A percentile compares a stretch with the other conserved stretches of the same genome.
phyloP scores from a whole-genome alignment of 768 basidiomycete genomes.

The Astraeus odoratus region DNA sequence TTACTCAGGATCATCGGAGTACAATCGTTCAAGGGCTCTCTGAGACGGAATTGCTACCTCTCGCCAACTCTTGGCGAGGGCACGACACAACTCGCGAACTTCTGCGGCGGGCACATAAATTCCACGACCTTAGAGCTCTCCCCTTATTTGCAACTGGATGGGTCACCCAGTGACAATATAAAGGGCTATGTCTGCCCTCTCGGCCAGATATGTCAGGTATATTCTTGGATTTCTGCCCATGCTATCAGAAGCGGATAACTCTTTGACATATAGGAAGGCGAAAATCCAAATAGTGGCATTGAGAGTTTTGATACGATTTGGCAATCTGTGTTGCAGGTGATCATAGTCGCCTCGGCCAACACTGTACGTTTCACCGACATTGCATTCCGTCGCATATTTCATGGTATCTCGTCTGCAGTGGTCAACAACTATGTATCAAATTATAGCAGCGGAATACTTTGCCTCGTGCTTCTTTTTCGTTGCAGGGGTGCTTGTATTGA shows the following conservation, averaged over 20 bases:
- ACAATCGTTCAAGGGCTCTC: conserved; percentile 85
- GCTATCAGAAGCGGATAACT: not conserved
- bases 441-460: conserved; percentile 88
- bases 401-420: conserved; percentile 39
- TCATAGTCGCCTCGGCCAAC: conserved; percentile 77
- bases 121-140: conserved; percentile 39
- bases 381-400: not conserved
- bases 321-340: conserved; percentile 70
- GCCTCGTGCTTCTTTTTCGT: conserved; percentile 87
- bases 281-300: conserved; percentile 58
- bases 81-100: conserved; percentile 43
- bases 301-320: conserved; percentile 90
- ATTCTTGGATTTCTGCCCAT: conserved; percentile 7
- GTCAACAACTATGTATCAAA: conserved; percentile 77
- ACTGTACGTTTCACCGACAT: conserved; percentile 41
- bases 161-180: conserved; percentile 28
- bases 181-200: conserved; percentile 92
- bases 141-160: conserved; percentile 36
- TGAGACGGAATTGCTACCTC: conserved; percentile 58
- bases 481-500: conserved; percentile 73
- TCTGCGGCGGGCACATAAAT: conserved; percentile 81
- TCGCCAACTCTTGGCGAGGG: conserved; percentile 47
- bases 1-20: conserved; percentile 73
- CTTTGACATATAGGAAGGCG: conserved; percentile 38
- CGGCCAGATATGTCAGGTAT: conserved; percentile 75